Base-by-base conservation (phyloP, 1,284 basidiomycete genomes). In the Chalciporus sp. region DNA sequence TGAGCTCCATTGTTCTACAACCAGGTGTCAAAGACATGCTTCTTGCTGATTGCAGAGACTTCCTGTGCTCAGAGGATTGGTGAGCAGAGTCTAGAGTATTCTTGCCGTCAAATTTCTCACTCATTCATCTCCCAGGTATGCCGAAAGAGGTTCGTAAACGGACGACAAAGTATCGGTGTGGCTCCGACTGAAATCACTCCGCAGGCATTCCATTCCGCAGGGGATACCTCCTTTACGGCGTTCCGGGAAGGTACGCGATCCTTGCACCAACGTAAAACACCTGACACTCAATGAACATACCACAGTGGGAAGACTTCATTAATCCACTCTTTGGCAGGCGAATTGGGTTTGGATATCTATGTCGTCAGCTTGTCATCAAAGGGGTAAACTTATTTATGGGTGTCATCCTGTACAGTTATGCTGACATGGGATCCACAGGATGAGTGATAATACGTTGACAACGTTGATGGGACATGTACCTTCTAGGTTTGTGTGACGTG, bases 11-110 rank as follows among this genome's bases (percentile, higher is more conserved):
- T 58, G 90, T 92, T 16, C 78, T 93, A 16, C 88, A 91, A 62
- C 88, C 88, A 6, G 88, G 88, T 42, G 88, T 92, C 19, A 93
- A 93, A 66, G 90, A 93, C 65, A 92, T 92, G 88, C 82, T 93
- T 55, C 74, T 93, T 19, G 82, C 85, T 9, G 90, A 93, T 70
- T 92, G 89, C 74, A 88, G 82, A 64, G 90, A 93, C 67, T 93
- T 93, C 73, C 71, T 93, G 58, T 78, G 79, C 47, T 91, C 88
- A 23, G 90, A 93, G 64, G 88, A 91, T 58, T 92, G 89, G 88
- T 90, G 69, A 62, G 86, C 76, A 26, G 26, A 26, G 50, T 58
- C 49, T 48, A 43, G 26, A 57, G 48, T 27, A 14, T 53, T 58
- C 47, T 49, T 44, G 42, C 39, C 19, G 52, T 58, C 52, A 51